Evolutionary conservation across 2,329 filamentous ascomycete species (phyloP), one percentile per base, ranked within the genome.

Genomic region (Aspergillus sp.): DNA sequence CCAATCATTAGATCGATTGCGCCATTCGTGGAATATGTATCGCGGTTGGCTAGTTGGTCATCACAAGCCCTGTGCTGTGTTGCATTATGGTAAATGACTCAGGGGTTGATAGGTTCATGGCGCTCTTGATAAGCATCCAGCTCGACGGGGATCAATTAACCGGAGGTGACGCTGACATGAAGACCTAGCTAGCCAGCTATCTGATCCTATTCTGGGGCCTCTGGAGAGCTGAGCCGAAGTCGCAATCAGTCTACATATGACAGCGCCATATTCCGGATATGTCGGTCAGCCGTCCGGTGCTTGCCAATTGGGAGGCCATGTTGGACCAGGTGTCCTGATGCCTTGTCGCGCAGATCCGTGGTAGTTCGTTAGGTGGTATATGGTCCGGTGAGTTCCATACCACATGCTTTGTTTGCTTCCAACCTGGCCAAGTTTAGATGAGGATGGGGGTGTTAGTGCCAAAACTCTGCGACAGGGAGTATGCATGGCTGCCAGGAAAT

Each of bases 151-250:
- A 32, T 50, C 6, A 55, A 25, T 41, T 55, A 45, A 17, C 52
- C 52, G 52, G 52, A 55, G 36, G 52, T 12, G 28, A 50, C 47
- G 28, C 28, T 50, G 47, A 17, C 47, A 50, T 50, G 47, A 50
- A 17, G 17, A 10, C 19, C 32, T 36, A 13, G 32, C 4, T 13
- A 36, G 12, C 32, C 13, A 36, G 41, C 41, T 45, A 45, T 23
- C 19, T 13, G 17, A 21, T 13, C 19, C 41, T 4, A 13, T 21
- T 25, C 19, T 9, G 47, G 47, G 15, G 32, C 12, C 32, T 5
- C 12, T 36, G 32, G 5, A 36, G 12, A 36, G 12, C 13, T 6
- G 32, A 28, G n/a, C n/a, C 15, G 28, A 30, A 28, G 47, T 50
- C 45, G 45, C 23, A 25, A 49, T 17, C 25, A 6, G 25, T 28